These are phyloP conservation scores for Saprolegnia diclina DNA, from an alignment of 352 stramenopile genomes.

Conservation along the genomic window DNA sequence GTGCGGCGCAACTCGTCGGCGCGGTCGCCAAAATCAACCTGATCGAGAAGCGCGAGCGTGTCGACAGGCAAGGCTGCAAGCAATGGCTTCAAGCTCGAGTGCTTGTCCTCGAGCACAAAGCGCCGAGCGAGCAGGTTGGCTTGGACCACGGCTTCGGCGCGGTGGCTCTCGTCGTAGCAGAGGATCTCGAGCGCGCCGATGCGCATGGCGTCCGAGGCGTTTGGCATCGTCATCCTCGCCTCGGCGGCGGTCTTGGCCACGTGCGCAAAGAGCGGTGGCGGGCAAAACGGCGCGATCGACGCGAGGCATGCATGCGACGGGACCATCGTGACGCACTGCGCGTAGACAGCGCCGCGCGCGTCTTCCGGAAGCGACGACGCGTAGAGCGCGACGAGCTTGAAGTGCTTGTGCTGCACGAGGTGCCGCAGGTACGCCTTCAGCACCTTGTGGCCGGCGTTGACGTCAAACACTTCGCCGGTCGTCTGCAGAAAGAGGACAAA, in stretches of 20 bases:
- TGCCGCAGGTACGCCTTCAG: slow-evolving; percentile 79
- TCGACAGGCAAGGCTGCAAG: slow-evolving; percentile 62
- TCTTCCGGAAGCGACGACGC: slow-evolving; percentile 51
- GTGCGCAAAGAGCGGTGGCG: slow-evolving; percentile 55
- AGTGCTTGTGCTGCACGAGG: slow-evolving; percentile 67
- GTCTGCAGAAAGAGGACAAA: slow-evolving; percentile 70
- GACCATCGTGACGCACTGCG: slow-evolving; percentile 58
- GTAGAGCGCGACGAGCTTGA: slow-evolving; percentile 72
- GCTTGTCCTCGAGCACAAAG: slow-evolving; percentile 70
- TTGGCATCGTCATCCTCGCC: slow-evolving; percentile 34
- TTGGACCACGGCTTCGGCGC: slow-evolving; percentile 48
- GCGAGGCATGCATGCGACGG: slow-evolving; percentile 67
- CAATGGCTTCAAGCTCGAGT: slow-evolving; percentile 49
- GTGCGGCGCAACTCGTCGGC: slow-evolving; percentile 47
- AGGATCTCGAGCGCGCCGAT: slow-evolving; percentile 67
- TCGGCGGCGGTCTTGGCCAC: slow-evolving; percentile 55
- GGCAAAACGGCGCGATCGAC: slow-evolving; percentile 55
- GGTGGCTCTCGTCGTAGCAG: slow-evolving; percentile 66
- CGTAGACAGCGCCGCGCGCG: slow-evolving; percentile 62
- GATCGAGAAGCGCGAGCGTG: slow-evolving; percentile 48
- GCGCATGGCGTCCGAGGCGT: slow-evolving; percentile 27
- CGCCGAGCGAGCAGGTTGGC: slow-evolving; percentile 60
- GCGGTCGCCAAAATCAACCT: slow-evolving; percentile 46
- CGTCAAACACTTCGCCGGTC: slow-evolving; percentile 62
- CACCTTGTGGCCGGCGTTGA: slow-evolving; percentile 65